Percentiles rank a stretch among this genome's conserved stretches.
Evolutionary conservation across 768 basidiomycete species (phyloP).

Genomic region (Leccinum sublutescens): DNA sequence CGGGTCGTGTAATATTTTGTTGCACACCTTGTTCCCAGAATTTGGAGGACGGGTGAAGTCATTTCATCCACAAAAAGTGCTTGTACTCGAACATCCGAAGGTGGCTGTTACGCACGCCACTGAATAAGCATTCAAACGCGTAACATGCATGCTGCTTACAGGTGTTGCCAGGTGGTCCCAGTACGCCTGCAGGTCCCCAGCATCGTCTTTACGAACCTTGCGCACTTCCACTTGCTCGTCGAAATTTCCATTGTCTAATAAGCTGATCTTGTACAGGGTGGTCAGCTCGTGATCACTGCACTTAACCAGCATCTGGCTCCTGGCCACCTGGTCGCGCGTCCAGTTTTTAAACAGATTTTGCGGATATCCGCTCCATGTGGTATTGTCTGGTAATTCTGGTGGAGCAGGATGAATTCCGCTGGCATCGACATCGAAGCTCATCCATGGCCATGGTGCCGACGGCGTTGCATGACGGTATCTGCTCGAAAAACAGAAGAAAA

Average conservation of each 20-base stretch:
- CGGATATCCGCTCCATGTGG: slow-evolving; percentile 43
- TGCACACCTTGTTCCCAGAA: slow-evolving; percentile 39
- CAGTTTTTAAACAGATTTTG: slow-evolving; percentile 53
- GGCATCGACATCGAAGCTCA: slow-evolving; percentile 27
- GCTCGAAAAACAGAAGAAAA: background rate
- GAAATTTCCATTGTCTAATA: slow-evolving; percentile 19
- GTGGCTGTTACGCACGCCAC: slow-evolving; percentile 19
- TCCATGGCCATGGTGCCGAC: slow-evolving; percentile 42
- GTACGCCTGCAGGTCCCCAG: slow-evolving; percentile 16
- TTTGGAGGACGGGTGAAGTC: slow-evolving; percentile 35
- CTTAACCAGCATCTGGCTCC: slow-evolving; percentile 34
- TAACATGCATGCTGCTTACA: slow-evolving; percentile 20
- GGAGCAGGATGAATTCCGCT: background rate
- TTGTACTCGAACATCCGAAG: slow-evolving; percentile 29
- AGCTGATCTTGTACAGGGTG: slow-evolving; percentile 17
- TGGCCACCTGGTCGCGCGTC: slow-evolving; percentile 42
- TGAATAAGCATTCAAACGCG: background rate
- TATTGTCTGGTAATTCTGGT: background rate
- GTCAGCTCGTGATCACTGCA: slow-evolving; percentile 18
- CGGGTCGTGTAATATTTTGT: too few relatives aligned
- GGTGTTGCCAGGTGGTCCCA: slow-evolving; percentile 27
- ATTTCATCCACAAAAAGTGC: slow-evolving; percentile 41
- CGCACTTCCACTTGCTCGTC: slow-evolving; percentile 12
- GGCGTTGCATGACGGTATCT: slow-evolving; percentile 37
- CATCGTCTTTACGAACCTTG: slow-evolving; percentile 15